phyloP scores from a whole-genome alignment of 352 stramenopile genomes.

The Phytophthora citrophthora region DNA sequence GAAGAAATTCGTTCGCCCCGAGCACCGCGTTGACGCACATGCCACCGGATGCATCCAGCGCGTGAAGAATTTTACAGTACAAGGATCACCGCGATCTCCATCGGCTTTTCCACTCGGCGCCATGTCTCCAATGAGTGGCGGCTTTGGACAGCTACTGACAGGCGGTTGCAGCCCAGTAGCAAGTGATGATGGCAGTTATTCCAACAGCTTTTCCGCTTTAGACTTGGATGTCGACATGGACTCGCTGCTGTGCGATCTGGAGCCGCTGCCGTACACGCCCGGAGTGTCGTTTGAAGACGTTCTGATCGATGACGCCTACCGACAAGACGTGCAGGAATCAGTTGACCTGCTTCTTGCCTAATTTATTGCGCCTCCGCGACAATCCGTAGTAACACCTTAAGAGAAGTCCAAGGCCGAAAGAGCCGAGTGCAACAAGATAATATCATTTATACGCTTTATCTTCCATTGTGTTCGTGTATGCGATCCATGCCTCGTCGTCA shows the following conservation, averaged over 20 bases:
- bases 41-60: constrained; percentile 72
- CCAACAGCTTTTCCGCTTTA: constrained; percentile 18
- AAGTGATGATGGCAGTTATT: constrained; percentile 36
- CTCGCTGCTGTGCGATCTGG: constrained; percentile 28
- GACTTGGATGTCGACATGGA: constrained; percentile 41
- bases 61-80: constrained; percentile 46
- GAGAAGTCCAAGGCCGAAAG: constrained; percentile 12
- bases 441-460: constrained; percentile 35
- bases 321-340: constrained; percentile 62
- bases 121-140: constrained; percentile 31
- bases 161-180: constrained; percentile 32
- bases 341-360: constrained; percentile 59
- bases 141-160: constrained; percentile 39
- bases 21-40: constrained; percentile 77
- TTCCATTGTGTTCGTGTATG: not conserved
- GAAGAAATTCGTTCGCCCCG: constrained; percentile 76
- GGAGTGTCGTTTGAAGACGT: constrained; percentile 48
- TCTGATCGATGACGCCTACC: constrained; percentile 54
- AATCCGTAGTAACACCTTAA: constrained; percentile 28
- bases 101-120: constrained; percentile 26
- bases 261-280: constrained; percentile 60
- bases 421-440: constrained; percentile 34
- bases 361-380: constrained; percentile 41
- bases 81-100: constrained; percentile 55
- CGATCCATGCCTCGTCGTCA: not conserved